Percentiles rank a stretch among this genome's conserved stretches.
Conservation (phyloP, 2,329 filamentous ascomycete genomes). For the Alternaria solani region DNA sequence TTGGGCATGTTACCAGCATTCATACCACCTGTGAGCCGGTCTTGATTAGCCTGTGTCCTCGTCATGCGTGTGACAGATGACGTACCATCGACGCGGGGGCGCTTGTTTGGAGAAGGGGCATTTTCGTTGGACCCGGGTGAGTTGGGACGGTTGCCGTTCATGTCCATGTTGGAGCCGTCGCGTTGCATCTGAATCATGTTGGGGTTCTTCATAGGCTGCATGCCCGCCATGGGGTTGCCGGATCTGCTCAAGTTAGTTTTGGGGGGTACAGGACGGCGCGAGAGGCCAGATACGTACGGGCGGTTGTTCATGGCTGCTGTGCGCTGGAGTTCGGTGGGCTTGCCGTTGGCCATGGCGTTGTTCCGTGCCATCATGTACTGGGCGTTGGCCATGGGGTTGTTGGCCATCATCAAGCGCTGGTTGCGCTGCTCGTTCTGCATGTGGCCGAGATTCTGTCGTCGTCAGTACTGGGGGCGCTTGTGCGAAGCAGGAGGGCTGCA, state of each 20-base stretch:
- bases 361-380: conserved; percentile 68
- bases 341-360: conserved; percentile 64
- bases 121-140: conserved; percentile 87
- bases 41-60: conserved; percentile 58
- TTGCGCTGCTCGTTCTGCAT: conserved; percentile 71
- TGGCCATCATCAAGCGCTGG: conserved; percentile 74
- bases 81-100: conserved; percentile 79
- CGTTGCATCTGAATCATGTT: conserved; percentile 82
- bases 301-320: conserved; percentile 81
- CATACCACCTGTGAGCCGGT: conserved; percentile 75
- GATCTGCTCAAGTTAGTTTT: conserved; percentile 31
- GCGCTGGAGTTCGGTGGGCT: conserved; percentile 71
- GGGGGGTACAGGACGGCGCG: neutral
- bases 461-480: conserved; percentile 21
- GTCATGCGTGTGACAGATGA: conserved; percentile 60
- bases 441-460: conserved; percentile 69
- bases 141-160: conserved; percentile 76
- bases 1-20: conserved; percentile 76
- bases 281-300: conserved; percentile 63
- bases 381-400: conserved; percentile 58
- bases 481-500: neutral
- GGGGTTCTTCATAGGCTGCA: conserved; percentile 64
- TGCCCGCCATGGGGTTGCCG: conserved; percentile 66
- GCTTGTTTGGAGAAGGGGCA: conserved; percentile 90
- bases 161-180: conserved; percentile 86